Base-by-base conservation (phyloP, 257 asterid species). In the Rehmannia glutinosa region DNA sequence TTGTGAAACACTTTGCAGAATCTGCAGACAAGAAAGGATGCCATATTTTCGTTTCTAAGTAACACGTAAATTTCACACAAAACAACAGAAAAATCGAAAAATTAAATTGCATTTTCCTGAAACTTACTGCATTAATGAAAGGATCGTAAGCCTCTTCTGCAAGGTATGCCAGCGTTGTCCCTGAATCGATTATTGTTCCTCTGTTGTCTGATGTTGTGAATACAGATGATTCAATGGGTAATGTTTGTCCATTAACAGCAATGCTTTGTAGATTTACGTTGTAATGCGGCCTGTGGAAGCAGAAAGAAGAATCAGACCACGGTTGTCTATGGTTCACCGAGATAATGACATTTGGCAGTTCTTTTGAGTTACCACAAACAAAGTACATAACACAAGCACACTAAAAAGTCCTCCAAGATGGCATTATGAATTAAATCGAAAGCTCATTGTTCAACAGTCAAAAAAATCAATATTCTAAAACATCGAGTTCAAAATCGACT, bases 121-220 rank as follows among this genome's bases (percentile, higher is more conserved):
- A 51, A 84, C 95, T 75, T 81, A 91, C 99, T 15, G 96, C 91
- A 53, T 75, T 74, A 51, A 91, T 69, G 28, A 94, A 91, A 74
- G 96, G 88, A 32, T 87, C 93, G 70, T 85, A 94, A 43, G 96
- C 97, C 67, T 80, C 97, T 69, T 86, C 95, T 9, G 96, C 93
- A 71, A 94, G 88, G 80, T 94, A 93, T 15, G 97, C 96, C 78
- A 93, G 77, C 8, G 99, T 93, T 43, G 99, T 93, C 75, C 99
- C 97, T 8, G 99, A 94, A 78, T 94, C 99, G 36, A 94, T 78
- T 76, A 94, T 91, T 7, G 97, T 94, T 71, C 99, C 99, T 53
- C 82, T 71, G 81, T 76, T 88, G 78, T 30, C 55, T 59, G 95
- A 71, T 62, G 97, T 91, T 45, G 87, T 72, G 75, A 94, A 94